These are phyloP conservation scores for Ogataea wickerhamii DNA, from an alignment of 805 yeast genomes.

Conservation along the genomic window DNA sequence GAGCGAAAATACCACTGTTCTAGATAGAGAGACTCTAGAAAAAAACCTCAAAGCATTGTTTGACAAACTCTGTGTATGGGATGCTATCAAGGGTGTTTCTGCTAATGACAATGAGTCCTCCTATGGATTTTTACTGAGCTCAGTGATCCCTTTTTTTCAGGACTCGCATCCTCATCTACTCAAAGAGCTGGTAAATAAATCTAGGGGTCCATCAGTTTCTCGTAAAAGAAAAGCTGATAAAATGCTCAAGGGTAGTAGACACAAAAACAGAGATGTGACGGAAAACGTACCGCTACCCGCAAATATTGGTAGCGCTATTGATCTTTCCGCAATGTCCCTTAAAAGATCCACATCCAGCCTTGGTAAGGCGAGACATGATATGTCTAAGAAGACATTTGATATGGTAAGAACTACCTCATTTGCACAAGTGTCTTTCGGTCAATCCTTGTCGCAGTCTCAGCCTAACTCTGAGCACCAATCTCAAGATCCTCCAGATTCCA, in stretches of 20 bases:
- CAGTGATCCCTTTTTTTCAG: conserved; percentile 30
- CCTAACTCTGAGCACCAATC: conserved; percentile 1
- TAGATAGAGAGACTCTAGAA: conserved; percentile 6
- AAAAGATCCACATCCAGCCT: conserved; percentile 26
- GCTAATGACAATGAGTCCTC: conserved; percentile 27
- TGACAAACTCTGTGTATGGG: conserved; percentile 33
- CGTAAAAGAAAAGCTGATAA: conserved; percentile 9
- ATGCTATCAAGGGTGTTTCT: conserved; percentile 28
- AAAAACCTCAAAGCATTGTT: conserved; percentile 21
- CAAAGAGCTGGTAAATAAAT: conserved; percentile 26
- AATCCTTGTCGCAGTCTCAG: conserved; percentile 7
- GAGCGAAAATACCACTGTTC: neutral
- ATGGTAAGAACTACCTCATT: conserved; percentile 28
- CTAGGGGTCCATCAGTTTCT: conserved; percentile 28
- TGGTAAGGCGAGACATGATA: conserved; percentile 15
- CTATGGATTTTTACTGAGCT: conserved; percentile 24
- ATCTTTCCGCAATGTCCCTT: conserved; percentile 17
- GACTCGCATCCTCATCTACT: conserved; percentile 24
- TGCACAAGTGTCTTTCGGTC: conserved; percentile 6
- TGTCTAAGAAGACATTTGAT: conserved; percentile 32
- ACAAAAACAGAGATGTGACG: conserved; percentile 1
- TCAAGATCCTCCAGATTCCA: no score
- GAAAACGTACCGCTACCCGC: conserved; percentile 1
- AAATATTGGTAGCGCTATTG: conserved; percentile 5
- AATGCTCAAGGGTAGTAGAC: conserved; percentile 2